These are phyloP conservation scores for Colletotrichum sansevieriae DNA, from an alignment of 2,329 filamentous ascomycete species.

Conservation along the genomic window DNA sequence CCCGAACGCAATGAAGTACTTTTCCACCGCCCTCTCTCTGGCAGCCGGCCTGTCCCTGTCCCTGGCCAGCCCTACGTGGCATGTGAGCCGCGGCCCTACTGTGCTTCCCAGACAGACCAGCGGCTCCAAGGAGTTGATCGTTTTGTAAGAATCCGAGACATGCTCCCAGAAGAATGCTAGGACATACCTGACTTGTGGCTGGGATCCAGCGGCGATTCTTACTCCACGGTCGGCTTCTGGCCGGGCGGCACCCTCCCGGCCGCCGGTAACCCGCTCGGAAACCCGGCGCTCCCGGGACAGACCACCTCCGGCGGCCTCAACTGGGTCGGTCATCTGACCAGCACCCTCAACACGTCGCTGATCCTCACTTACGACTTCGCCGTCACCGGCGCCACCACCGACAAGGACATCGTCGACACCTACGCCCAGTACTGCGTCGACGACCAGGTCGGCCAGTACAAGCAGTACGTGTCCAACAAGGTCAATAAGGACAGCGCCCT, in stretches of 20 bases:
- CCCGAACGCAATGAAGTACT: slow-evolving; percentile 27
- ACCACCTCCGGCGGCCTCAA: slow-evolving; percentile 61
- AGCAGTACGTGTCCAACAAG: slow-evolving; percentile 55
- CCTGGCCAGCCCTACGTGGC: slow-evolving; percentile 28
- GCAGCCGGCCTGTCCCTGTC: slow-evolving; percentile 36
- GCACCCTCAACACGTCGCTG: slow-evolving; percentile 56
- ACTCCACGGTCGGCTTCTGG: slow-evolving; percentile 70
- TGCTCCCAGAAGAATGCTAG: neutral
- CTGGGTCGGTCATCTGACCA: slow-evolving; percentile 61
- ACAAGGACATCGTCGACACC: slow-evolving; percentile 62
- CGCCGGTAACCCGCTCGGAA: slow-evolving; percentile 69
- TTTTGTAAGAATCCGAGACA: slow-evolving; percentile 22
- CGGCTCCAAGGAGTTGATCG: slow-evolving; percentile 27
- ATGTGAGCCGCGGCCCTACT: slow-evolving; percentile 2
- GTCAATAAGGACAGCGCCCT: slow-evolving; percentile 53
- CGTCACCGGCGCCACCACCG: slow-evolving; percentile 63
- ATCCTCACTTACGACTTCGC: slow-evolving; percentile 64
- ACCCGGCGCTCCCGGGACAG: slow-evolving; percentile 65
- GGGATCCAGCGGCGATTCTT: slow-evolving; percentile 66
- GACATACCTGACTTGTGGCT: slow-evolving; percentile 2
- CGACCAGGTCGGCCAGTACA: slow-evolving; percentile 63
- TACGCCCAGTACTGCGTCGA: slow-evolving; percentile 64
- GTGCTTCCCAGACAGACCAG: slow-evolving; percentile 24
- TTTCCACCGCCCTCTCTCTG: slow-evolving; percentile 22
- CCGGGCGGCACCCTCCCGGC: slow-evolving; percentile 62